A percentile compares a stretch with the other conserved stretches of the same genome.
Evolutionary conservation across 164 flowering plant genomes (phyloP).

Genomic region (Pachysandra terminalis): DNA sequence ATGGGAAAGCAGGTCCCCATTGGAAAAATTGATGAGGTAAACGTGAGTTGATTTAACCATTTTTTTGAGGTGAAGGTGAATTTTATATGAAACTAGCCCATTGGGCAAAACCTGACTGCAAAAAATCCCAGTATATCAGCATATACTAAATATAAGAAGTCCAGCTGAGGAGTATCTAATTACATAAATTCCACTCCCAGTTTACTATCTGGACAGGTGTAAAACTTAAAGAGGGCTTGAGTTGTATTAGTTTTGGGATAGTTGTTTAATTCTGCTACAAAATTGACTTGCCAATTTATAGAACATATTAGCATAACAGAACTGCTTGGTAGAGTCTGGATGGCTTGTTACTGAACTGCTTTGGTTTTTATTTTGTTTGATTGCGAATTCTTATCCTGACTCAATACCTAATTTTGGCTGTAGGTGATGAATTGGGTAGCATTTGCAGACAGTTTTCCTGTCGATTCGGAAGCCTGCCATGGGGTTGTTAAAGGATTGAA

Average conservation of each 20-base stretch:
- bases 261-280: too few relatives aligned
- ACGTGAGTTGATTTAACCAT: background rate
- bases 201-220: background rate
- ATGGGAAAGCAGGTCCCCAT: constrained; percentile 18
- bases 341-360: background rate
- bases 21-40: constrained; percentile 49
- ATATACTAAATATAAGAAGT: too few relatives aligned
- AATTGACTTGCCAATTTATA: background rate
- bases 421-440: constrained; percentile 72
- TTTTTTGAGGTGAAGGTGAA: background rate
- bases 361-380: background rate
- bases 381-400: background rate
- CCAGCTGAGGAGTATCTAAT: too few relatives aligned
- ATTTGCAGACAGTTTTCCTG: constrained; percentile 55
- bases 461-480: constrained; percentile 32
- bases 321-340: background rate
- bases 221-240: background rate
- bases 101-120: background rate
- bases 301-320: background rate
- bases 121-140: background rate
- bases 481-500: constrained; percentile 44
- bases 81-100: background rate
- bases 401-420: constrained; percentile 12
- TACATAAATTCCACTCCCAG: background rate
- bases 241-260: too few relatives aligned